Evolutionary conservation across 192 early-diverging fungal species (phyloP).

Genomic region (Podila epigama): DNA sequence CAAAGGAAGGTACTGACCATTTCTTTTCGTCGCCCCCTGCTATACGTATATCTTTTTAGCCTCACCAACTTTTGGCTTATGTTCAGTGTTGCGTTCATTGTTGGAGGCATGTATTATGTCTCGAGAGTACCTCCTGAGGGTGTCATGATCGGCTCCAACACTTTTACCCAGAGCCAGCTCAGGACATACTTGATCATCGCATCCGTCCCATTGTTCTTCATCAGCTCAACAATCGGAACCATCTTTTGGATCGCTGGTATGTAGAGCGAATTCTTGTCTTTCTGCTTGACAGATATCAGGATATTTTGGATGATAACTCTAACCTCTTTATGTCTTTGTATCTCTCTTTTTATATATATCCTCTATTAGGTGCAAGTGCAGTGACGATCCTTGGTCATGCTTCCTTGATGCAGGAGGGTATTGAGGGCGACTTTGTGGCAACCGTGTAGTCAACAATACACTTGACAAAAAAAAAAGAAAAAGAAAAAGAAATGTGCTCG

Average conservation of each 20-base stretch:
- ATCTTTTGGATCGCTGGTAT: conserved; percentile 70
- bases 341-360: background rate
- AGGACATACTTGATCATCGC: conserved; percentile 51
- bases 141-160: conserved; percentile 43
- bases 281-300: too few species aligned
- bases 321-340: background rate
- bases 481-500: too few species aligned
- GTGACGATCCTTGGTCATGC: conserved; percentile 64
- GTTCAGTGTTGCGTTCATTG: conserved; percentile 58
- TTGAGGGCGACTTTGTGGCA: conserved; percentile 60
- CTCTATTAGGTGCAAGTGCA: conserved; percentile 58
- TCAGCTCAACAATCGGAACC: conserved; percentile 59
- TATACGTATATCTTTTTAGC: conserved; percentile 37
- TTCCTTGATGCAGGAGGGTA: conserved; percentile 60
- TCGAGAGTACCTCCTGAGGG: conserved; percentile 55
- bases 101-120: conserved; percentile 58
- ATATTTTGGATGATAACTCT: too few species aligned
- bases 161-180: conserved; percentile 49
- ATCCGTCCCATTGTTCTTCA: conserved; percentile 58
- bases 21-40: background rate
- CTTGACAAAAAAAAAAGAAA: background rate
- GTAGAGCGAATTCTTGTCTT: conserved; percentile 3
- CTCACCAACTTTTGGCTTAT: conserved; percentile 59
- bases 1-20: background rate
- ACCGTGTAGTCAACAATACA: too few species aligned